Evolutionary conservation across 2,329 filamentous ascomycete species (phyloP).

Genomic region (Fusarium nisikadoi): DNA sequence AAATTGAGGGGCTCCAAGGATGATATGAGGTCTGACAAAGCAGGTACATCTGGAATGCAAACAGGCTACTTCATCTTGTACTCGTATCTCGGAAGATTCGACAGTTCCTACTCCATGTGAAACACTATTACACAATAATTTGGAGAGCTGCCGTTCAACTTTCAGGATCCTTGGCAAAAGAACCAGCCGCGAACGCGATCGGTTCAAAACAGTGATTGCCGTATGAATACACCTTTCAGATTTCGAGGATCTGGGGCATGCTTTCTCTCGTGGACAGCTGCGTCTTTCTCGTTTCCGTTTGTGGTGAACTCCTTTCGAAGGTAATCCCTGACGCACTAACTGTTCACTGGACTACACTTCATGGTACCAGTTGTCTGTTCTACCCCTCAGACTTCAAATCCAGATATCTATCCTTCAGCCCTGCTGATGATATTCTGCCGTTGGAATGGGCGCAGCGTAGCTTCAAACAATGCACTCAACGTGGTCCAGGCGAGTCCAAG

Average conservation of each 20-base stretch:
- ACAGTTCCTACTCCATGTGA: neutral
- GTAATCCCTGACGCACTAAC: neutral
- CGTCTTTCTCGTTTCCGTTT: neutral
- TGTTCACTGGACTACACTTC: neutral
- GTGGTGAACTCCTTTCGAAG: neutral
- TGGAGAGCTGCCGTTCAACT: neutral
- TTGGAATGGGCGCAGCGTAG: neutral
- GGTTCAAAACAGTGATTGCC: neutral
- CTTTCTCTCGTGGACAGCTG: neutral
- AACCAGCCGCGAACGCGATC: neutral
- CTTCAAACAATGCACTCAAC: neutral
- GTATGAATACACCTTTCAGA: neutral
- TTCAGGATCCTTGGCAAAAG: neutral
- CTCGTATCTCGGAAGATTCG: neutral
- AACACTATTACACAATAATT: neutral
- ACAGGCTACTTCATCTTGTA: neutral
- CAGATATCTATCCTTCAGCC: neutral
- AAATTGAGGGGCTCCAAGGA: neutral
- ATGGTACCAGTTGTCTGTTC: neutral
- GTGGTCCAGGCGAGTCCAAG: neutral
- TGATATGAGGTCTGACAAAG: neutral
- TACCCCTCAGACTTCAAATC: neutral
- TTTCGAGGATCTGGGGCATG: neutral
- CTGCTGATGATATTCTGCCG: neutral
- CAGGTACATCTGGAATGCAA: neutral